Percentiles rank a stretch among this genome's conserved stretches.
Conservation (phyloP, 192 early-diverging fungal genomes). For the Backusella liffmaniae region DNA sequence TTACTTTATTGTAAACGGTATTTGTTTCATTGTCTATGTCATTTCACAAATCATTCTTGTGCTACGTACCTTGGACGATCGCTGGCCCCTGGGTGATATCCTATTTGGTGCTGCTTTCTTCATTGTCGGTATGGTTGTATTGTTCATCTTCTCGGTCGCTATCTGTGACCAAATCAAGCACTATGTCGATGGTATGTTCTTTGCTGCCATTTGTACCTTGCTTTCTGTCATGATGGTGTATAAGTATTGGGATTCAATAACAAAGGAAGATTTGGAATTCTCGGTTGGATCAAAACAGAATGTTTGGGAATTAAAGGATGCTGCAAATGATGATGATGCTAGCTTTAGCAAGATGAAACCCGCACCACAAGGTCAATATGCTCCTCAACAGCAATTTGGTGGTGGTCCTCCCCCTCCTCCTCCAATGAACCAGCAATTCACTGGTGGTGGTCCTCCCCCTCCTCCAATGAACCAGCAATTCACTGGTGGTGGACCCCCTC, state of each 20-base stretch:
- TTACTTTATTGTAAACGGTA: constrained; percentile 73
- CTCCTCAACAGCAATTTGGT: constrained; percentile 8
- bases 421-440: background rate
- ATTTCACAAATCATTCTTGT: constrained; percentile 84
- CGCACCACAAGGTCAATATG: background rate
- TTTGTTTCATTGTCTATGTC: constrained; percentile 73
- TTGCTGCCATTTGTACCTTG: constrained; percentile 75
- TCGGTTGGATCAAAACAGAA: constrained; percentile 80
- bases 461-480: background rate
- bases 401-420: constrained; percentile 10
- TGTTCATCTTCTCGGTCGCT: constrained; percentile 63
- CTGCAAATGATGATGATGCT: constrained; percentile 28
- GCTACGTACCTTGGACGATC: constrained; percentile 79
- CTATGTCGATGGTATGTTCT: constrained; percentile 91
- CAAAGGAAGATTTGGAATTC: constrained; percentile 91
- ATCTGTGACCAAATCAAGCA: constrained; percentile 82
- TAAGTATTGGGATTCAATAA: constrained; percentile 94
- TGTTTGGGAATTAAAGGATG: constrained; percentile 82
- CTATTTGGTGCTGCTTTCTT: constrained; percentile 79
- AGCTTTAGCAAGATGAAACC: background rate
- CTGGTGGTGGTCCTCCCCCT: background rate
- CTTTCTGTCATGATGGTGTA: constrained; percentile 94
- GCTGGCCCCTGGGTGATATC: constrained; percentile 86
- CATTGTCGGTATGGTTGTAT: constrained; percentile 66
- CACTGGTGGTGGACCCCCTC: background rate